Conservation (phyloP, 352 stramenopile genomes). For the Pythium insidiosum region DNA sequence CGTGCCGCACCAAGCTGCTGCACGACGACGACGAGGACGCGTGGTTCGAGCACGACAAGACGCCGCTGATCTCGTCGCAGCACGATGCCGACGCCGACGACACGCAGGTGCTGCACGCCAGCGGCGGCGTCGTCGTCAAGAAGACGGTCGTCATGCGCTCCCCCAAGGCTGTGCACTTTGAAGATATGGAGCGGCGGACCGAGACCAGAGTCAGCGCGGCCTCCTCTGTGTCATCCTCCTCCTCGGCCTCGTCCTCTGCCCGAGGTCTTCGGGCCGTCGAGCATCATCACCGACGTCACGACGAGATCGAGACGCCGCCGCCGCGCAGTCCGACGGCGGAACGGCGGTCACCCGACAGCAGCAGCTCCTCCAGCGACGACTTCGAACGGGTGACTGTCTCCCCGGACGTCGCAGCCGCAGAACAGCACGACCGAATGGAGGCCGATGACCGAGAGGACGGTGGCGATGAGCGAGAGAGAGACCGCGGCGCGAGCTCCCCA, state of each 20-base stretch:
- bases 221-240: background rate
- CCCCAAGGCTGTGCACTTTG: conserved; percentile 2
- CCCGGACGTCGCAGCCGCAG: background rate
- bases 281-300: background rate
- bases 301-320: background rate
- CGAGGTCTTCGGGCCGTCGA: no score
- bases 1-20: background rate
- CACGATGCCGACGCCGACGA: no score
- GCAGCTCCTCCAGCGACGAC: conserved; percentile 12
- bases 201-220: background rate
- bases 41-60: conserved; percentile 61
- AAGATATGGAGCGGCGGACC: background rate
- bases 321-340: no score
- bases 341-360: conserved; percentile 1
- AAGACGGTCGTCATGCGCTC: conserved; percentile 48
- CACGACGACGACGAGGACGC: conserved; percentile 18
- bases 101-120: no score
- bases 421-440: background rate
- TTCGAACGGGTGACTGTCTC: conserved; percentile 10
- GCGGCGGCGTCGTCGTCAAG: conserved; percentile 29
- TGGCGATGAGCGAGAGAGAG: background rate
- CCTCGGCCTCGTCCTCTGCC: no score
- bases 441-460: background rate
- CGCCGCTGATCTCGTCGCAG: conserved; percentile 42
- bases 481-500: no score